phyloP scores from a whole-genome alignment of 192 early-diverging fungal species.

The Pilobolus umbonatus region DNA sequence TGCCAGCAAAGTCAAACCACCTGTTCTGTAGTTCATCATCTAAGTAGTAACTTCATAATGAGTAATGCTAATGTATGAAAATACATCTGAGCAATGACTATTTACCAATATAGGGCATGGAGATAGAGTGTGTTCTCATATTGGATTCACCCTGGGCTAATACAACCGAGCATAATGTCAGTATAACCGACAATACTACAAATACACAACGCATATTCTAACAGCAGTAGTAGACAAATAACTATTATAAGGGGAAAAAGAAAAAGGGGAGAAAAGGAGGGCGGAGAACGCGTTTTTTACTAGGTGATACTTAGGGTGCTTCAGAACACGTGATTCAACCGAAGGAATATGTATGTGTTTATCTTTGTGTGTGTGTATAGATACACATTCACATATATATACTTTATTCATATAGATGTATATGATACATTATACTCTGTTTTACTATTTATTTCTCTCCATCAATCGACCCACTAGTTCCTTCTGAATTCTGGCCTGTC shows the following conservation, averaged over 20 bases:
- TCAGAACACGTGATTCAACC: too few species aligned
- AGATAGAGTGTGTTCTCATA: slow-evolving; percentile 7
- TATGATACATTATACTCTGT: too few species aligned
- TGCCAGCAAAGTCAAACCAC: slow-evolving; percentile 95
- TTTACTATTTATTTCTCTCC: slow-evolving; percentile 22
- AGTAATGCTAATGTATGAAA: not conserved
- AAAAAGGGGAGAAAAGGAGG: not conserved
- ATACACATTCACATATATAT: too few species aligned
- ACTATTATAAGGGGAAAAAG: not conserved
- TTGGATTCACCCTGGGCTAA: not conserved
- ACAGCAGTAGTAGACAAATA: too few species aligned
- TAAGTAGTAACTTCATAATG: not conserved
- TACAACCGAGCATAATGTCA: slow-evolving; percentile 4
- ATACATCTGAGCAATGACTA: too few species aligned
- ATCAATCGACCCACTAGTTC: slow-evolving; percentile 75
- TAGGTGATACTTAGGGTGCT: not conserved
- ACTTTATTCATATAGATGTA: too few species aligned
- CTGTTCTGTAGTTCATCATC: slow-evolving; percentile 76
- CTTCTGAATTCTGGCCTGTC: slow-evolving; percentile 72
- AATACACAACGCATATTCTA: slow-evolving; percentile 10
- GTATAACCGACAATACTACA: not conserved
- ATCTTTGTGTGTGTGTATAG: too few species aligned
- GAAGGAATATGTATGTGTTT: too few species aligned
- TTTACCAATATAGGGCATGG: slow-evolving; percentile 9
- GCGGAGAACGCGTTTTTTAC: not conserved